These are phyloP conservation scores for Rhizopus arrhizus DNA, from an alignment of 371 early-diverging fungal genomes.

Conservation along the genomic window DNA sequence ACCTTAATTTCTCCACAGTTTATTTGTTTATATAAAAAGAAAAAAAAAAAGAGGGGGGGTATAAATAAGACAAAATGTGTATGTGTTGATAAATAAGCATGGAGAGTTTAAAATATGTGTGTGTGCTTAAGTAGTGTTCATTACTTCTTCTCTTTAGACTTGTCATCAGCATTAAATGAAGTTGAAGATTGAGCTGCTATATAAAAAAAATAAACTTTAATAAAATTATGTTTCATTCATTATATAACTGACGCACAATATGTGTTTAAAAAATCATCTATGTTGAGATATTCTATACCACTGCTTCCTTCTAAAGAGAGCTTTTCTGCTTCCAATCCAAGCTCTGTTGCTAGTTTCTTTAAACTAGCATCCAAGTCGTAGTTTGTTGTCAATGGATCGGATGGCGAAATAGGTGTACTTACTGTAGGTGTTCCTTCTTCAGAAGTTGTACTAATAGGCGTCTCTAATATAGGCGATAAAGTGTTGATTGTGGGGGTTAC, in stretches of 20 bases:
- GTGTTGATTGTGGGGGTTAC: neutral
- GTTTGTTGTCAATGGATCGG: conserved; percentile 1
- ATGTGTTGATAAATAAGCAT: neutral
- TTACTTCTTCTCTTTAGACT: neutral
- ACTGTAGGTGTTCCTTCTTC: conserved; percentile 2
- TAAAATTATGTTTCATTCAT: neutral
- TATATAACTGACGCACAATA: conserved; percentile 29
- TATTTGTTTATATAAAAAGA: too few species aligned
- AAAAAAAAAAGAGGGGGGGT: neutral
- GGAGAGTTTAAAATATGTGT: neutral
- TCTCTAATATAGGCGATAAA: conserved; percentile 1
- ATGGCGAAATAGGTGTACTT: neutral
- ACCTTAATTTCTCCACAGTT: too few species aligned
- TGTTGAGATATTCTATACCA: conserved; percentile 29
- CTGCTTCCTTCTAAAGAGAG: neutral
- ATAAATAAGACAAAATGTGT: neutral
- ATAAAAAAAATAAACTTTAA: neutral
- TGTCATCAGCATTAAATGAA: neutral
- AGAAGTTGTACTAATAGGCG: conserved; percentile 1
- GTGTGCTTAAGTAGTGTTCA: neutral
- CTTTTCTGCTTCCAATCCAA: conserved; percentile 20
- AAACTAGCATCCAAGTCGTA: conserved; percentile 27
- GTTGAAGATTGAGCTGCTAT: neutral
- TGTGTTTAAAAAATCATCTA: conserved; percentile 36
- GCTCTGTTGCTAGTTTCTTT: conserved; percentile 25